phyloP scores from a whole-genome alignment of 371 early-diverging fungal species.

The Paramicrosporidium saccamoebae region DNA sequence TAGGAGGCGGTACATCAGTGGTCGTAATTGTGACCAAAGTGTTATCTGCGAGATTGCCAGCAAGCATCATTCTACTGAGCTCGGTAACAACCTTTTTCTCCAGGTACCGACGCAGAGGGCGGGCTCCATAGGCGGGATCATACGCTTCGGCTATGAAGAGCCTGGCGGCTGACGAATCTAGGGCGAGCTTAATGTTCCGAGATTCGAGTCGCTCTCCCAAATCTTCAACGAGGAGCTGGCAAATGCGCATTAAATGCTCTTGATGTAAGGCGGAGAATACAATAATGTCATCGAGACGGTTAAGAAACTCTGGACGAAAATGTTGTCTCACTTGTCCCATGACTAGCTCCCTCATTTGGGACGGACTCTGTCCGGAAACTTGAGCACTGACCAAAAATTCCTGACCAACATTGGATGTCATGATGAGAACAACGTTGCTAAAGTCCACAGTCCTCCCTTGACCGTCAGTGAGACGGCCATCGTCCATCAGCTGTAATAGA shows the following conservation, averaged over 20 bases:
- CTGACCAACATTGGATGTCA: constrained; percentile 46
- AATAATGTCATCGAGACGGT: constrained; percentile 48
- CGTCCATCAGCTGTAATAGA: constrained; percentile 46
- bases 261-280: constrained; percentile 22
- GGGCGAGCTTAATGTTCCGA: constrained; percentile 12
- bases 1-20: too few relatives aligned
- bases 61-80: constrained; percentile 22
- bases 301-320: constrained; percentile 50
- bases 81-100: constrained; percentile 30
- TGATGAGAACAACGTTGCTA: constrained; percentile 36
- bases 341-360: constrained; percentile 10
- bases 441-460: constrained; percentile 37
- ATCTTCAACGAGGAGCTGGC: constrained; percentile 15
- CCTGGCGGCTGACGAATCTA: constrained; percentile 15
- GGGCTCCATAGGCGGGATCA: constrained; percentile 36
- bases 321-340: constrained; percentile 15
- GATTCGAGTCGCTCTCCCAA: constrained; percentile 19
- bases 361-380: constrained; percentile 4
- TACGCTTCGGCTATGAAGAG: constrained; percentile 16
- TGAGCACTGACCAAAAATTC: constrained; percentile 5
- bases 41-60: constrained; percentile 14
- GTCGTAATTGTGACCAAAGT: constrained; percentile 4
- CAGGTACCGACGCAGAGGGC: constrained; percentile 33
- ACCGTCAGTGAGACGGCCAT: constrained; percentile 44
- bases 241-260: constrained; percentile 14